phyloP scores from a whole-genome alignment of 768 basidiomycete species.

The Neoboletus brunneissimus region DNA sequence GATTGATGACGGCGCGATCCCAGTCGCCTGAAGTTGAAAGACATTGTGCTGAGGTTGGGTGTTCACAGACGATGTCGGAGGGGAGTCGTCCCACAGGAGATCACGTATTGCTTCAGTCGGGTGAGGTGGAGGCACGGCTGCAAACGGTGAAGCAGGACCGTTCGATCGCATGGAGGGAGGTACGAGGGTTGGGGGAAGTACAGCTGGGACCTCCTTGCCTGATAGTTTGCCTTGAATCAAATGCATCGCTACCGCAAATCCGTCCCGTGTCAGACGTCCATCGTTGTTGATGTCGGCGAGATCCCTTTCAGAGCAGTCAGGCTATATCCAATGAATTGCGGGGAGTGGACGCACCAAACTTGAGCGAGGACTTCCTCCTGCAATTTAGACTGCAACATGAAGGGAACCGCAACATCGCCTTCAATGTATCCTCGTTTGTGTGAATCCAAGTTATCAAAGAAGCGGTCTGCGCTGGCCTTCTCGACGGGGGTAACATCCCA shows the following conservation, averaged over 20 bases:
- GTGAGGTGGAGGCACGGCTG: slow-evolving; percentile 37
- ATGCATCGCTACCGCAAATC: slow-evolving; percentile 94
- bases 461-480: slow-evolving; percentile 72
- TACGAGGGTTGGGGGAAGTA: slow-evolving; percentile 70
- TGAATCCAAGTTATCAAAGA: slow-evolving; percentile 81
- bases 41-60: slow-evolving; percentile 28
- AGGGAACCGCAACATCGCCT: slow-evolving; percentile 92
- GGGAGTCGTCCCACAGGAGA: slow-evolving; percentile 54
- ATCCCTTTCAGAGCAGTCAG: slow-evolving; percentile 59
- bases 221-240: slow-evolving; percentile 84
- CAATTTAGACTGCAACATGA: slow-evolving; percentile 89
- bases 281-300: slow-evolving; percentile 87
- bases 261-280: slow-evolving; percentile 82
- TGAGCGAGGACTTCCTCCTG: slow-evolving; percentile 81
- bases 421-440: slow-evolving; percentile 78
- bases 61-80: slow-evolving; percentile 39
- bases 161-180: slow-evolving; percentile 75
- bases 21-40: slow-evolving; percentile 39
- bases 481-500: slow-evolving; percentile 88
- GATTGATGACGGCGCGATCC: slow-evolving; percentile 26
- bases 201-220: slow-evolving; percentile 70
- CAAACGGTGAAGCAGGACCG: slow-evolving; percentile 36
- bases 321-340: background rate
- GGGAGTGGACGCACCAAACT: slow-evolving; percentile 66
- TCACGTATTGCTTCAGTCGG: slow-evolving; percentile 42